Evolutionary conservation across 352 stramenopile genomes (phyloP).

Genomic region (Globisporangium middletonii): DNA sequence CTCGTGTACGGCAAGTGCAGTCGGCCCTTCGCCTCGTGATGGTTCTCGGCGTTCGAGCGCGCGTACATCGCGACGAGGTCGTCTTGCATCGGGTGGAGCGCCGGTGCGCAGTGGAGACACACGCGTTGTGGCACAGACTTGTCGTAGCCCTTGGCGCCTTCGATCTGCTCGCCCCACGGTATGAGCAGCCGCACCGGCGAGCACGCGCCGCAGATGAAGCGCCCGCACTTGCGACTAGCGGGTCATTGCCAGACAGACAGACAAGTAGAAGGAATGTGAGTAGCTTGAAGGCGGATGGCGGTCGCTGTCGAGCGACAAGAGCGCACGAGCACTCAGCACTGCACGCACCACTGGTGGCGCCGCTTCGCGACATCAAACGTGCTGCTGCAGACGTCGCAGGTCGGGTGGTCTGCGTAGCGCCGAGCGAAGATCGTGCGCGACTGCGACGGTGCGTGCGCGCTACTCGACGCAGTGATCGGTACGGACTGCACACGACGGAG

Average conservation of each 20-base stretch:
- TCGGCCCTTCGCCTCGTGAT: constrained; percentile 29
- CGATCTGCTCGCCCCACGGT: too few species aligned
- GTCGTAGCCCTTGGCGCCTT: too few species aligned
- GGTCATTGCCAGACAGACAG: too few species aligned
- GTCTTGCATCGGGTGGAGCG: constrained; percentile 39
- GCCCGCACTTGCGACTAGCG: too few species aligned
- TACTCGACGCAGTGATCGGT: background rate
- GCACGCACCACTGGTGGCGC: constrained; percentile 63
- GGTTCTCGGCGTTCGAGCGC: constrained; percentile 34
- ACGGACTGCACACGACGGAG: constrained; percentile 8
- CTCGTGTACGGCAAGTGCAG: constrained; percentile 49
- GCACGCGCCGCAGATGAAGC: too few species aligned
- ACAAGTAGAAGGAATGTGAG: too few species aligned
- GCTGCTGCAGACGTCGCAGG: constrained; percentile 59
- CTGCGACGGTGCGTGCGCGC: too few species aligned
- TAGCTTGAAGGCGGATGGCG: too few species aligned
- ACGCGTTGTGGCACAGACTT: too few species aligned
- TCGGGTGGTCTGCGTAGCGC: constrained; percentile 50
- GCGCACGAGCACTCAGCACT: constrained; percentile 3
- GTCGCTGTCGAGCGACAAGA: too few species aligned
- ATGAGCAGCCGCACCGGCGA: too few species aligned
- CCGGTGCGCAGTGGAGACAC: background rate
- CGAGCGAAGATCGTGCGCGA: too few species aligned
- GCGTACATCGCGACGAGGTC: constrained; percentile 39
- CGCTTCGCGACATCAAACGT: constrained; percentile 54